phyloP scores from a whole-genome alignment of 345 rosid species.

The Populus nigra region DNA sequence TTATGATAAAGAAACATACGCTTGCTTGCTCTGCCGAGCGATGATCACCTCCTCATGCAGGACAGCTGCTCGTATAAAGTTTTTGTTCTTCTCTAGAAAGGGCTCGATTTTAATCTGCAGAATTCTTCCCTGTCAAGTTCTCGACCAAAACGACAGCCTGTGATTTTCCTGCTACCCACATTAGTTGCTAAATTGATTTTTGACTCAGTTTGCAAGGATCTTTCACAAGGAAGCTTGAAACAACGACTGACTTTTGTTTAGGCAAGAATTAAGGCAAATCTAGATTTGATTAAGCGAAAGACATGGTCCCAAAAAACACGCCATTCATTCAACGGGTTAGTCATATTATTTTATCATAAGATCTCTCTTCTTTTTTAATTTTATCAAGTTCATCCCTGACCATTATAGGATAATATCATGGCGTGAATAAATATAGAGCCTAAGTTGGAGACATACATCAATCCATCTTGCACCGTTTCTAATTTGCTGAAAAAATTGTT shows the following conservation, averaged over 20 bases:
- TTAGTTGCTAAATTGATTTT: too few species aligned
- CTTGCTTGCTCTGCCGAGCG: too few species aligned
- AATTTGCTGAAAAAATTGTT: too few species aligned
- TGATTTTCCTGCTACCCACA: neutral
- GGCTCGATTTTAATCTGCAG: neutral
- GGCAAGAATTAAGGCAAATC: neutral
- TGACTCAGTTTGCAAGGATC: neutral
- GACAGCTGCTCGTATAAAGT: neutral
- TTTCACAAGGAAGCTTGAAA: neutral
- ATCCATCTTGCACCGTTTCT: too few species aligned
- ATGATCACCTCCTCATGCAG: neutral
- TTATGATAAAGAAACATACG: neutral
- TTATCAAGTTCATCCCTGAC: too few species aligned
- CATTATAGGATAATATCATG: too few species aligned
- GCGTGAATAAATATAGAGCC: too few species aligned
- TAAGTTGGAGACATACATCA: too few species aligned
- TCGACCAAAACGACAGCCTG: neutral
- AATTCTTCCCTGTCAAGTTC: neutral
- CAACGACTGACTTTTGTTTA: neutral
- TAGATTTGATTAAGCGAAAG: neutral
- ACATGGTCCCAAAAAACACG: neutral
- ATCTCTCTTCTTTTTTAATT: too few species aligned
- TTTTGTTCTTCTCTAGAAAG: neutral
- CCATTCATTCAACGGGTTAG: too few species aligned
- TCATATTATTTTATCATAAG: too few species aligned